A percentile compares a stretch with the other conserved stretches of the same genome.
Evolutionary conservation across 805 yeast species (phyloP).

Genomic region (Candida caryicola): DNA sequence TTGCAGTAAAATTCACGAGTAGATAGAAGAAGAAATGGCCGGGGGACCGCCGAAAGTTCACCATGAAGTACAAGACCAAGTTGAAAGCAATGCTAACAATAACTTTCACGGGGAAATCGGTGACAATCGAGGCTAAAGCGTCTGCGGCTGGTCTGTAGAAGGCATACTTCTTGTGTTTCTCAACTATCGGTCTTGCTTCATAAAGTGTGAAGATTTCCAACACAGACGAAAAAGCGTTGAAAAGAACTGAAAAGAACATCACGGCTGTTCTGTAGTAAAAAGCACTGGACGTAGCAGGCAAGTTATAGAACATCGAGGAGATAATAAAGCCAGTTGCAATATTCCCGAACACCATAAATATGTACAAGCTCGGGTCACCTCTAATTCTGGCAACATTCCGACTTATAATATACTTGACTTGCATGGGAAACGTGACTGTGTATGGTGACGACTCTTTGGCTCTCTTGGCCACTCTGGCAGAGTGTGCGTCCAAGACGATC

Average conservation of each 20-base stretch:
- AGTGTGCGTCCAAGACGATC: constrained; percentile 19
- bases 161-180: constrained; percentile 69
- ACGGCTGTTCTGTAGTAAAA: constrained; percentile 64
- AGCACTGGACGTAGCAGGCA: constrained; percentile 48
- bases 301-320: constrained; percentile 58
- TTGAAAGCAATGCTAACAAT: constrained; percentile 31
- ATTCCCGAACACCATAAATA: constrained; percentile 51
- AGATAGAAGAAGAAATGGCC: constrained; percentile 26
- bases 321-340: constrained; percentile 55
- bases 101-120: constrained; percentile 62
- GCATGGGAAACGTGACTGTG: constrained; percentile 32
- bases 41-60: constrained; percentile 21
- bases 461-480: constrained; percentile 41
- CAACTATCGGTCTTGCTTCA: constrained; percentile 60
- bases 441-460: constrained; percentile 32
- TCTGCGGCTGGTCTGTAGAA: constrained; percentile 75
- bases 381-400: constrained; percentile 54
- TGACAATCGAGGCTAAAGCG: constrained; percentile 57
- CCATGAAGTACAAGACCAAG: constrained; percentile 29
- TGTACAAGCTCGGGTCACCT: constrained; percentile 56
- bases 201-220: constrained; percentile 59
- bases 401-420: constrained; percentile 43
- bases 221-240: constrained; percentile 58
- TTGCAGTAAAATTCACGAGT: constrained; percentile 16
- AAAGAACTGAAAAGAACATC: constrained; percentile 58